Percentiles rank a stretch among this genome's conserved stretches.
These are phyloP conservation scores for Corynascus novoguineensis DNA, from an alignment of 495 filamentous ascomycete genomes.

Conservation along the genomic window DNA sequence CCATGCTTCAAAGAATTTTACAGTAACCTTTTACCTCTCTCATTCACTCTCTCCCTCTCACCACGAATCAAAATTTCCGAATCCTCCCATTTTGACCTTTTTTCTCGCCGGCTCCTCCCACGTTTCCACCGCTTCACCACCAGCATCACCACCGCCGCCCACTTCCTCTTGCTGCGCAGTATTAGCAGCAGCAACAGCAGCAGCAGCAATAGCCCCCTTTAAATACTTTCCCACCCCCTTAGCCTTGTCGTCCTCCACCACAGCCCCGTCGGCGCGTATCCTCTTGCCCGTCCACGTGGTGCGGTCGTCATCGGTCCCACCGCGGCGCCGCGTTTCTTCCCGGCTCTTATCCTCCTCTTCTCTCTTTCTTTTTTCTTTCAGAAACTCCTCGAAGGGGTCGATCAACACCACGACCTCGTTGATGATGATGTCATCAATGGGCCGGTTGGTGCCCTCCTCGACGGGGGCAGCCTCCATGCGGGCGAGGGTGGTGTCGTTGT, in stretches of 20 bases:
- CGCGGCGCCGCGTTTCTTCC: constrained; percentile 45
- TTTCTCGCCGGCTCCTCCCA: constrained; percentile 69
- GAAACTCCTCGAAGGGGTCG: constrained; percentile 93
- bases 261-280: constrained; percentile 55
- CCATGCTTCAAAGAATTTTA: background rate
- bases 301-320: constrained; percentile 69
- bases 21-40: background rate
- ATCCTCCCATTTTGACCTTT: constrained; percentile 64
- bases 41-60: constrained; percentile 26
- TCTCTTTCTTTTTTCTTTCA: constrained; percentile 54
- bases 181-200: constrained; percentile 28
- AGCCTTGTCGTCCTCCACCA: constrained; percentile 38
- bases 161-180: constrained; percentile 36
- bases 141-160: constrained; percentile 48
- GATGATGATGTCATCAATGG: constrained; percentile 69
- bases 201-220: constrained; percentile 9
- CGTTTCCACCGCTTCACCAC: constrained; percentile 47
- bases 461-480: constrained; percentile 63
- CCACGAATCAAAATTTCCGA: constrained; percentile 91
- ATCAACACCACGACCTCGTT: constrained; percentile 81
- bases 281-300: constrained; percentile 91
- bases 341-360: constrained; percentile 48
- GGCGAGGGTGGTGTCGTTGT: constrained; percentile 50
- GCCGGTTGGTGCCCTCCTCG: constrained; percentile 62
- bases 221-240: constrained; percentile 76